Evolutionary conservation across 345 rosid genomes (phyloP).

Genomic region (Mercurialis annua): DNA sequence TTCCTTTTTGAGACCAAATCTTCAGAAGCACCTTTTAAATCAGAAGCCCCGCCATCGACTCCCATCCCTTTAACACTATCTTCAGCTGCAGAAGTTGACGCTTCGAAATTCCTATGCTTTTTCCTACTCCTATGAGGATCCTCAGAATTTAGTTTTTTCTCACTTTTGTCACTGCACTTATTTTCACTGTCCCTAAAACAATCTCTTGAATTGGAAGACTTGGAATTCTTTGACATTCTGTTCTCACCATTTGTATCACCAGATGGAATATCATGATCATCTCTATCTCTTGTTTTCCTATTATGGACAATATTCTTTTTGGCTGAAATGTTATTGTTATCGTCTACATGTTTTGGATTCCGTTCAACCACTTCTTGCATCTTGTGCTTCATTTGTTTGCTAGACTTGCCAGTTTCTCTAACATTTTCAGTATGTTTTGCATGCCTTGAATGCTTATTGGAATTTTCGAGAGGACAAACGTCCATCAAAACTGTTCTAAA

Average conservation of each 20-base stretch:
- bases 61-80: constrained; percentile 30
- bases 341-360: constrained; percentile 20
- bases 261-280: constrained; percentile 26
- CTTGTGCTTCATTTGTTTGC: constrained; percentile 30
- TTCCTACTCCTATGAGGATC: constrained; percentile 20
- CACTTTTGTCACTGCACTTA: constrained; percentile 26
- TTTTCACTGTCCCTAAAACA: constrained; percentile 23
- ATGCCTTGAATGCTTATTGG: constrained; percentile 20
- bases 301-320: constrained; percentile 26
- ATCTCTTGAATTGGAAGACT: constrained; percentile 19
- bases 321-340: constrained; percentile 23
- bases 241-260: constrained; percentile 31
- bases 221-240: constrained; percentile 24
- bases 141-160: constrained; percentile 21
- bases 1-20: constrained; percentile 60
- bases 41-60: constrained; percentile 28
- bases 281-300: constrained; percentile 34
- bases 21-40: constrained; percentile 33
- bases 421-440: constrained; percentile 26
- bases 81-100: constrained; percentile 27
- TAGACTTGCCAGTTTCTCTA: constrained; percentile 19
- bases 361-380: constrained; percentile 18
- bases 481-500: constrained; percentile 34
- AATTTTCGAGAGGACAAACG: constrained; percentile 20
- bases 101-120: constrained; percentile 29